Conservation (phyloP, 2,329 filamentous ascomycete species). For the Ustulina deusta region DNA sequence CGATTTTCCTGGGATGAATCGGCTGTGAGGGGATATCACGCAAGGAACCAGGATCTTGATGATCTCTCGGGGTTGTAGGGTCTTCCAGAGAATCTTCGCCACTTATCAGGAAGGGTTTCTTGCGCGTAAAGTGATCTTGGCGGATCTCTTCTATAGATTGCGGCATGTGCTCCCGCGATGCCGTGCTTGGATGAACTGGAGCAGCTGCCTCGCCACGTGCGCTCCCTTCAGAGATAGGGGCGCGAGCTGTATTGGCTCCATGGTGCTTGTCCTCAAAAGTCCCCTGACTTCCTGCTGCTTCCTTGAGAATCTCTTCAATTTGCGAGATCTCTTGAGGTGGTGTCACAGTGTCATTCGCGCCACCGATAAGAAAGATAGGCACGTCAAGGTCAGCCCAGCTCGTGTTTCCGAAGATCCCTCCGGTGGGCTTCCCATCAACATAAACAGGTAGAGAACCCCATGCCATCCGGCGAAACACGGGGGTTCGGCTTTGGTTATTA, state of each 20-base stretch:
- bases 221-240: slow-evolving; percentile 46
- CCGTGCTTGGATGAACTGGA: slow-evolving; percentile 56
- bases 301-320: slow-evolving; percentile 63
- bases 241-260: slow-evolving; percentile 19
- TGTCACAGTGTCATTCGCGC: slow-evolving; percentile 80
- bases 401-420: slow-evolving; percentile 76
- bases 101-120: slow-evolving; percentile 40
- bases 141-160: slow-evolving; percentile 55
- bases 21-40: slow-evolving; percentile 62
- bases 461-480: slow-evolving; percentile 85
- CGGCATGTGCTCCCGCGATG: slow-evolving; percentile 51
- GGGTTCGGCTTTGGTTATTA: slow-evolving; percentile 85
- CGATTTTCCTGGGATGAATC: slow-evolving; percentile 62
- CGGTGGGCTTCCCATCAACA: slow-evolving; percentile 61
- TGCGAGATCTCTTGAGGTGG: slow-evolving; percentile 77
- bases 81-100: slow-evolving; percentile 53
- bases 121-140: slow-evolving; percentile 54
- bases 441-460: slow-evolving; percentile 76
- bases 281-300: slow-evolving; percentile 24
- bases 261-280: slow-evolving; percentile 13
- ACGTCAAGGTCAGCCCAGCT: slow-evolving; percentile 79
- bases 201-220: slow-evolving; percentile 62
- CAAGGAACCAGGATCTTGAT: slow-evolving; percentile 50
- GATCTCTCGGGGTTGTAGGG: slow-evolving; percentile 62
- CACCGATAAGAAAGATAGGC: slow-evolving; percentile 83